Conservation (phyloP, 2,329 filamentous ascomycete genomes). For the Paecilomyces variotii region DNA sequence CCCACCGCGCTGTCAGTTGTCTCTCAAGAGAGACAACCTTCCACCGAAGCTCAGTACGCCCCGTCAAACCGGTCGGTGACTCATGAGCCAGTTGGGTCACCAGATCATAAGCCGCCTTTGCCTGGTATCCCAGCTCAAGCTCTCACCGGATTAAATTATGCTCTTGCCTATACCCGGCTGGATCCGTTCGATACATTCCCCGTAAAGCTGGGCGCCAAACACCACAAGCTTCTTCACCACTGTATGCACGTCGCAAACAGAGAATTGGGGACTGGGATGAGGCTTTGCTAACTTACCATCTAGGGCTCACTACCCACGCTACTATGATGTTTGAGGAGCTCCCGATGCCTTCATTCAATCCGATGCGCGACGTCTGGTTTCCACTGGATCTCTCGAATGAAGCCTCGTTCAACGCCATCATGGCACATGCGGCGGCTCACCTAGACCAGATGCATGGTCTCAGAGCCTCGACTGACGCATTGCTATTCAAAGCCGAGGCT, state of each 20-base stretch:
- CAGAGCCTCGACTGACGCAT: conserved; percentile 13
- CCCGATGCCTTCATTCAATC: conserved; percentile 23
- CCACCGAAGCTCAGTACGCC: not conserved
- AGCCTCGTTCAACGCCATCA: conserved; percentile 34
- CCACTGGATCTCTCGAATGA: conserved; percentile 35
- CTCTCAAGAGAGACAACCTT: not conserved
- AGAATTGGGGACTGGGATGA: not conserved
- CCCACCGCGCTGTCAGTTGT: not conserved
- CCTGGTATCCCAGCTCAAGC: not conserved
- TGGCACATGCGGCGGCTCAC: conserved; percentile 36
- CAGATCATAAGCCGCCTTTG: not conserved
- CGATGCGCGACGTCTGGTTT: conserved; percentile 35
- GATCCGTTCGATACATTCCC: conserved; percentile 32
- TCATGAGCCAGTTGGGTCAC: too few relatives aligned
- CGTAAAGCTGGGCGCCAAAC: conserved; percentile 23
- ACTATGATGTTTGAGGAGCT: conserved; percentile 25
- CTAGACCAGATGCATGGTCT: conserved; percentile 26
- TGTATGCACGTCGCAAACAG: conserved; percentile 16
- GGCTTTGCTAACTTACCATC: not conserved
- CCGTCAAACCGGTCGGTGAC: too few relatives aligned
- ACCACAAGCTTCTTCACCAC: conserved; percentile 31
- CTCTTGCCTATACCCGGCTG: conserved; percentile 17
- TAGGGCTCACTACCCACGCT: conserved; percentile 24
- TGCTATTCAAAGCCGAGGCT: conserved; percentile 27
- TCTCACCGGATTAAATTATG: conserved; percentile 20